A percentile compares a stretch with the other conserved stretches of the same genome.
phyloP scores from a whole-genome alignment of 805 yeast genomes.

The Metschnikowia lunata region DNA sequence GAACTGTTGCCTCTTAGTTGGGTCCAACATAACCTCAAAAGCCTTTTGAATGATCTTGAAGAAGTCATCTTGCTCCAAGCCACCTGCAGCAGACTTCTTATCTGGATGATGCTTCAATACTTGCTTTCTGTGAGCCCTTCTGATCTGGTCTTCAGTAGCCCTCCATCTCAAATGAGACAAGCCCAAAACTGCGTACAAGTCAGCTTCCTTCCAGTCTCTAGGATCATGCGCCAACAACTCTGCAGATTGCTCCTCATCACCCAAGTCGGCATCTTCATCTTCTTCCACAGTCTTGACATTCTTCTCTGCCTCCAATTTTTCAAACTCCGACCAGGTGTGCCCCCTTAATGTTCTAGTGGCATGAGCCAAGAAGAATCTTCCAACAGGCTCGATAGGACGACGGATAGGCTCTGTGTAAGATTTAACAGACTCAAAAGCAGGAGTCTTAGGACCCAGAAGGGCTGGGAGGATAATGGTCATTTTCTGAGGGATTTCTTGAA shows the following conservation, averaged over 20 bases:
- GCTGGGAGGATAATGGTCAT: slow-evolving; percentile 50
- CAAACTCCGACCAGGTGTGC: slow-evolving; percentile 98
- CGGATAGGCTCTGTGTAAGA: slow-evolving; percentile 57
- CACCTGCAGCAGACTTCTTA: slow-evolving; percentile 89
- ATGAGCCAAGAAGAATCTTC: slow-evolving; percentile 91
- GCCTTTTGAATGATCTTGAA: slow-evolving; percentile 98
- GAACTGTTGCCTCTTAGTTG: slow-evolving; percentile 83
- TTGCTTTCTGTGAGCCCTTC: slow-evolving; percentile 95
- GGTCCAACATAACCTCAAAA: slow-evolving; percentile 81
- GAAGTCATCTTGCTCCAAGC: slow-evolving; percentile 89
- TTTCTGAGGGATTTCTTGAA: not conserved
- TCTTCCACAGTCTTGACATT: slow-evolving; percentile 72
- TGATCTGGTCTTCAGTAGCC: slow-evolving; percentile 89
- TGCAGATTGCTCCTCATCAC: slow-evolving; percentile 68
- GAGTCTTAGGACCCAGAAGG: slow-evolving; percentile 39
- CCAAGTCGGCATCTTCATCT: slow-evolving; percentile 55
- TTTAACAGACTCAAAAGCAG: slow-evolving; percentile 47
- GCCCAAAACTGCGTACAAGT: slow-evolving; percentile 94
- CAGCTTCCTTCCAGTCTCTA: slow-evolving; percentile 96
- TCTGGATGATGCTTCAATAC: slow-evolving; percentile 98
- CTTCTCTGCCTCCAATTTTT: slow-evolving; percentile 86
- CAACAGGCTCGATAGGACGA: slow-evolving; percentile 93
- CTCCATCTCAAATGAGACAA: slow-evolving; percentile 83
- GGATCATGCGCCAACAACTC: slow-evolving; percentile 86
- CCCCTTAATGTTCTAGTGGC: slow-evolving; percentile 94